Evolutionary conservation across 257 asterid genomes (phyloP).

Genomic region (Gentiana macrophylla): DNA sequence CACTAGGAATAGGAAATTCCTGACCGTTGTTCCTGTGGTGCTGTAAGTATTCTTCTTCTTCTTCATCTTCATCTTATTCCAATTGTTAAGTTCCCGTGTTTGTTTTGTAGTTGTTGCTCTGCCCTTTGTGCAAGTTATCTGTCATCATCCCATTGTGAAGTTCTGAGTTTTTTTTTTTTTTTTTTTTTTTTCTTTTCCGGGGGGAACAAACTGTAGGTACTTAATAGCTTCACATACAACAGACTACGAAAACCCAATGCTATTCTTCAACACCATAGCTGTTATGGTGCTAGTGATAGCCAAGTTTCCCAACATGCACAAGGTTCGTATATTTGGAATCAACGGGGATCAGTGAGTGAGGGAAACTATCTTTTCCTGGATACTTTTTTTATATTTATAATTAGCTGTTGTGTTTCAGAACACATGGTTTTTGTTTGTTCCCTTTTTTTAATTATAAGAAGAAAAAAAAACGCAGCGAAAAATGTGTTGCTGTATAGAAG

Average conservation of each 20-base stretch:
- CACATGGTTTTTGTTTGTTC: neutral
- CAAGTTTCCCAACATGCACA: conserved; percentile 89
- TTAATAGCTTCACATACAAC: conserved; percentile 86
- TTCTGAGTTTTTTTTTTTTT: too few species aligned
- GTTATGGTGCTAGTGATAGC: conserved; percentile 68
- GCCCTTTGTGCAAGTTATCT: too few species aligned
- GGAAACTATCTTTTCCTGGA: neutral
- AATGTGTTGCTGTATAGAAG: too few species aligned
- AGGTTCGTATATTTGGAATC: conserved; percentile 81
- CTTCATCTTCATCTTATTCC: too few species aligned
- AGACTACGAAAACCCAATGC: conserved; percentile 77
- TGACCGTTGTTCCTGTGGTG: conserved; percentile 83
- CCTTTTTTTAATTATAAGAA: too few species aligned
- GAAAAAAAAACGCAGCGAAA: too few species aligned
- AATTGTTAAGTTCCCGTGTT: neutral
- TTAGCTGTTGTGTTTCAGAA: conserved; percentile 7
- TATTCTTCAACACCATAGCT: conserved; percentile 63
- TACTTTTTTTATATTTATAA: neutral
- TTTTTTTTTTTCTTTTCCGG: too few species aligned
- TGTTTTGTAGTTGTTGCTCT: neutral
- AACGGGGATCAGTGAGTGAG: conserved; percentile 52
- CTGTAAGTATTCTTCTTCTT: conserved; percentile 42
- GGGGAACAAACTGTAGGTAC: conserved; percentile 33
- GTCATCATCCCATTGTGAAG: too few species aligned
- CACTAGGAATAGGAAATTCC: conserved; percentile 84